Percentiles rank a stretch among this genome's conserved stretches.
phyloP scores from a whole-genome alignment of 345 rosid genomes.

The Populus alba region DNA sequence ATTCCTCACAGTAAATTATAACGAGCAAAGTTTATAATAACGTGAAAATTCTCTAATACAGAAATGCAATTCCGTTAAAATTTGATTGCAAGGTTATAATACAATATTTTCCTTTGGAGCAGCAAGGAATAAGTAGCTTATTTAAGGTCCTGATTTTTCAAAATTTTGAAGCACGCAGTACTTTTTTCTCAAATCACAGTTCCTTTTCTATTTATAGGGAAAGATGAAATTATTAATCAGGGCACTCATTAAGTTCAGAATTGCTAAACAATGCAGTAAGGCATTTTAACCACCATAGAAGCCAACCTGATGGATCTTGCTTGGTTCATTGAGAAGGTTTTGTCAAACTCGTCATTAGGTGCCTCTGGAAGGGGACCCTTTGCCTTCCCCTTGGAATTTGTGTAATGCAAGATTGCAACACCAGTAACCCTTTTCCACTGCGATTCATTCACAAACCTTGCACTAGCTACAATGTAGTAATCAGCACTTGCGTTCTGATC shows the following conservation, averaged over 20 bases:
- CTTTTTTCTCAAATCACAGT: neutral
- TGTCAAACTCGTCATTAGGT: conserved; percentile 80
- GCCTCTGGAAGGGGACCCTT: conserved; percentile 79
- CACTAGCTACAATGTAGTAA: conserved; percentile 98
- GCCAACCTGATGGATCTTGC: conserved; percentile 95
- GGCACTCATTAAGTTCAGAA: neutral
- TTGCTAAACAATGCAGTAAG: neutral
- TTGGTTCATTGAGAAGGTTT: conserved; percentile 97
- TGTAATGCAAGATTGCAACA: conserved; percentile 81
- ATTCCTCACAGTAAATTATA: conserved; percentile 4
- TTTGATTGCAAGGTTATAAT: neutral
- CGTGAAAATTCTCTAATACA: neutral
- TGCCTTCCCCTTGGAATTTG: conserved; percentile 96
- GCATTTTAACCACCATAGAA: conserved; percentile 5
- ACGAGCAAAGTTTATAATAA: neutral
- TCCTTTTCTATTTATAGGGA: neutral
- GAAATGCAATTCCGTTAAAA: neutral
- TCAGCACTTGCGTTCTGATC: conserved; percentile 96
- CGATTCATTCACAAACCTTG: conserved; percentile 84
- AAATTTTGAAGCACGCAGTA: neutral
- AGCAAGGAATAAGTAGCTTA: neutral
- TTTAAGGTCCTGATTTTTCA: neutral
- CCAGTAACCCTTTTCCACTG: conserved; percentile 92
- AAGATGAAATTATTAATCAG: neutral
- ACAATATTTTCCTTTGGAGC: neutral